Evolutionary conservation across 2,329 filamentous ascomycete species (phyloP).

Genomic region (Metarhizium robertsii): DNA sequence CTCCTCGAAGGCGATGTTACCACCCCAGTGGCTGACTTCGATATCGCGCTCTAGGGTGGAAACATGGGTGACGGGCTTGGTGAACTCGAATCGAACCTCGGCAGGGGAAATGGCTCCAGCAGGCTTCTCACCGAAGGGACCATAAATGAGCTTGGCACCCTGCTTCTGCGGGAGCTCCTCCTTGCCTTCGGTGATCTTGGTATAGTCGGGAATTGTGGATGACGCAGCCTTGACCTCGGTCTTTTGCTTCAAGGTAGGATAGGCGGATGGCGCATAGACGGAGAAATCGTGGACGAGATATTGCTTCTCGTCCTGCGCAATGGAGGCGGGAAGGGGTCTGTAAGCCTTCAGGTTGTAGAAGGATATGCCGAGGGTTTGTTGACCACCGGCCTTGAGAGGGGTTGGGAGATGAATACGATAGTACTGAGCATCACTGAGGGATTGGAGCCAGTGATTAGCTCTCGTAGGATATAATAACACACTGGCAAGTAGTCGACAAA

Average conservation of each 20-base stretch:
- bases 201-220: constrained; percentile 75
- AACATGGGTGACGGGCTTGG: constrained; percentile 77
- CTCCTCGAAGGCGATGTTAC: constrained; percentile 92
- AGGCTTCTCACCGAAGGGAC: constrained; percentile 75
- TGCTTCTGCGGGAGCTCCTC: constrained; percentile 67
- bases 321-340: constrained; percentile 67
- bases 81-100: constrained; percentile 87
- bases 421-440: constrained; percentile 61
- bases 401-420: constrained; percentile 72
- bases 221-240: constrained; percentile 88
- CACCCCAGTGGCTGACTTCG: constrained; percentile 96
- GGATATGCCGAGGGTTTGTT: constrained; percentile 80
- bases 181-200: constrained; percentile 54
- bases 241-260: constrained; percentile 86
- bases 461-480: not conserved
- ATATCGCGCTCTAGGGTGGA: constrained; percentile 77
- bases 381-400: constrained; percentile 64
- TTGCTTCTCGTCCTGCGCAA: constrained; percentile 79
- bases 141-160: constrained; percentile 81
- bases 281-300: constrained; percentile 81
- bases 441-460: not conserved
- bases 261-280: constrained; percentile 74
- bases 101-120: constrained; percentile 66
- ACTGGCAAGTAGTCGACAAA: constrained; percentile 19
- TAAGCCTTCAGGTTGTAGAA: constrained; percentile 77